phyloP scores from a whole-genome alignment of 2,329 filamentous ascomycete genomes.

The Dactylellina sp. region DNA sequence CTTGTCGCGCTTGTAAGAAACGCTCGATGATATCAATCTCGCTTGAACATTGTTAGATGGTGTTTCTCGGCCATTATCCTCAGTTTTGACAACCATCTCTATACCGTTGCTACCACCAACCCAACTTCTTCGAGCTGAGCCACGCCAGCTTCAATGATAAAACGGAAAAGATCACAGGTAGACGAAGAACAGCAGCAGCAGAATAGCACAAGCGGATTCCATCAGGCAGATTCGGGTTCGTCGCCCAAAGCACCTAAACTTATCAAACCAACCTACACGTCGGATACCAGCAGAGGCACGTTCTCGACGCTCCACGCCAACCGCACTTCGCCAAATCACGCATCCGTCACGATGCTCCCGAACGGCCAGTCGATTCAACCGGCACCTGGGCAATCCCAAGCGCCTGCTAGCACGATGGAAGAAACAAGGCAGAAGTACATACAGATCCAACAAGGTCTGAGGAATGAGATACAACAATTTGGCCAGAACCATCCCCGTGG shows the following conservation, averaged over 20 bases:
- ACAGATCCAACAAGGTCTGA: constrained; percentile 49
- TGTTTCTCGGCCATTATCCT: not conserved
- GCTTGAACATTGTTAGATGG: too few relatives aligned
- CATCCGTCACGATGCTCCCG: constrained; percentile 41
- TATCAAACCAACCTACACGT: constrained; percentile 10
- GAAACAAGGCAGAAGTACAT: constrained; percentile 52
- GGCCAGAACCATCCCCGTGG: constrained; percentile 46
- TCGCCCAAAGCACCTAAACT: constrained; percentile 33
- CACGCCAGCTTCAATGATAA: constrained; percentile 47
- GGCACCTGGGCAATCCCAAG: constrained; percentile 19
- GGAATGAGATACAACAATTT: constrained; percentile 41
- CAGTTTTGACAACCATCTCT: too few relatives aligned
- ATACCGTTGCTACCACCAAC: not conserved
- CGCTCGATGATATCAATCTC: too few relatives aligned
- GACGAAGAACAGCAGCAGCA: constrained; percentile 47
- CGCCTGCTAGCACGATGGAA: constrained; percentile 41
- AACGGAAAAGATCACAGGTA: constrained; percentile 42
- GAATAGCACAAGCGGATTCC: too few relatives aligned
- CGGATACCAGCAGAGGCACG: constrained; percentile 25
- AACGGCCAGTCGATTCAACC: constrained; percentile 32
- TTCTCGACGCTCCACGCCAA: not conserved
- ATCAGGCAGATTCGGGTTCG: not conserved
- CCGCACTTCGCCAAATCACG: too few relatives aligned
- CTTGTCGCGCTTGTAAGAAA: too few relatives aligned
- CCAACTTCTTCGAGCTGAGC: not conserved